A percentile compares a stretch with the other conserved stretches of the same genome.
Evolutionary conservation across 305 asterid genomes (phyloP).

Genomic region (Euphrasia arctica): DNA sequence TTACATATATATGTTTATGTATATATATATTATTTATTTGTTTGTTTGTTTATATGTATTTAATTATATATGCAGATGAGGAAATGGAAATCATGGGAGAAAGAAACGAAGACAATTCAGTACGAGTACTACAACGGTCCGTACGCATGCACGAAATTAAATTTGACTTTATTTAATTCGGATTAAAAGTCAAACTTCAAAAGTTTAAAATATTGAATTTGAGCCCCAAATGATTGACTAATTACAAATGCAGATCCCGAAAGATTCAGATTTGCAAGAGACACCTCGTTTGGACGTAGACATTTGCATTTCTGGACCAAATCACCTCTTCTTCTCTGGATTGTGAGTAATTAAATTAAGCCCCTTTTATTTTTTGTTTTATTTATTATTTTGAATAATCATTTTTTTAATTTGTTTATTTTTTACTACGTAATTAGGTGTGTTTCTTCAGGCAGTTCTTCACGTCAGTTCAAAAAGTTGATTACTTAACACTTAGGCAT

Average conservation of each 20-base stretch:
- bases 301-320: slow-evolving; percentile 81
- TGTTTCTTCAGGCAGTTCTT: slow-evolving; percentile 81
- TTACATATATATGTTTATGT: slow-evolving; percentile 24
- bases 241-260: slow-evolving; percentile 54
- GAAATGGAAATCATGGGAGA: slow-evolving; percentile 81
- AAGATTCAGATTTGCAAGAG: slow-evolving; percentile 82
- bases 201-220: not conserved
- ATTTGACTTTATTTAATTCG: not conserved
- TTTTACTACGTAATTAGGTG: slow-evolving; percentile 35
- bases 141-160: slow-evolving; percentile 13
- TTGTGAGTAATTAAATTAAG: slow-evolving; percentile 45
- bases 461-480: slow-evolving; percentile 67
- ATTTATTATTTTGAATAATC: not conserved
- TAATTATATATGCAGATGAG: slow-evolving; percentile 51
- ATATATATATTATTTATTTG: too few relatives aligned
- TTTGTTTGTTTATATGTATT: too few relatives aligned
- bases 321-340: slow-evolving; percentile 67
- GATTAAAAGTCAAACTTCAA: not conserved
- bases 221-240: slow-evolving; percentile 6
- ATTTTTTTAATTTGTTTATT: not conserved
- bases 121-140: slow-evolving; percentile 65
- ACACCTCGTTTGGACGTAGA: slow-evolving; percentile 79
- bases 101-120: slow-evolving; percentile 64
- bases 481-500: slow-evolving; percentile 75
- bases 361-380: not conserved